Evolutionary conservation across 2,329 filamentous ascomycete genomes (phyloP).

Genomic region (Cadophora malorum): DNA sequence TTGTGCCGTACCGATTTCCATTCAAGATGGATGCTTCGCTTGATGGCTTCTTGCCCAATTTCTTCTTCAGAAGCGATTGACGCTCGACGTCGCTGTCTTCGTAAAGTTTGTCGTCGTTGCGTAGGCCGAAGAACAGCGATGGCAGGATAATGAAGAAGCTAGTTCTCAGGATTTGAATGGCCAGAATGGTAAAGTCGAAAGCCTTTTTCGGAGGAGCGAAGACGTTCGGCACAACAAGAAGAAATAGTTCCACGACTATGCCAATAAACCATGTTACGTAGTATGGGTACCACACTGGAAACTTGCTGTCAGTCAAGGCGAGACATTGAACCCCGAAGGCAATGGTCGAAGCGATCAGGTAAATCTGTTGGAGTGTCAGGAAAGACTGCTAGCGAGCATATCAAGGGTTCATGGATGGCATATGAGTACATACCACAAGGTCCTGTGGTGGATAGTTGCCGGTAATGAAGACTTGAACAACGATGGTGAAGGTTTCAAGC

Average conservation of each 20-base stretch:
- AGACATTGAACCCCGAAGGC: slow-evolving; percentile 68
- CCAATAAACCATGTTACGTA: slow-evolving; percentile 67
- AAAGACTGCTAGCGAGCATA: neutral
- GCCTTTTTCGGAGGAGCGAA: slow-evolving; percentile 32
- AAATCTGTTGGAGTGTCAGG: slow-evolving; percentile 50
- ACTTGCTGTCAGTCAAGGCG: slow-evolving; percentile 56
- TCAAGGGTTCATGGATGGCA: neutral
- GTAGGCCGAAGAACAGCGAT: slow-evolving; percentile 44
- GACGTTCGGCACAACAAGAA: slow-evolving; percentile 49
- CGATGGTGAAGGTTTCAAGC: slow-evolving; percentile 41
- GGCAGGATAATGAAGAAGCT: slow-evolving; percentile 46
- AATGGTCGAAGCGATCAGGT: slow-evolving; percentile 65
- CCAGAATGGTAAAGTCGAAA: slow-evolving; percentile 38
- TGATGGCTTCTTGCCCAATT: slow-evolving; percentile 43
- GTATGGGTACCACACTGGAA: slow-evolving; percentile 66
- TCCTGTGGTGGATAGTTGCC: slow-evolving; percentile 41
- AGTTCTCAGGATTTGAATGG: slow-evolving; percentile 41
- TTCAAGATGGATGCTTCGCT: slow-evolving; percentile 37
- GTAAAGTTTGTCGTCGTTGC: slow-evolving; percentile 43
- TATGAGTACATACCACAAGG: slow-evolving; percentile 40
- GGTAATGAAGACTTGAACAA: slow-evolving; percentile 36
- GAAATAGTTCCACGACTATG: slow-evolving; percentile 59
- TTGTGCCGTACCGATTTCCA: slow-evolving; percentile 41
- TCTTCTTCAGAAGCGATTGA: slow-evolving; percentile 61
- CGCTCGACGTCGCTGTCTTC: slow-evolving; percentile 59